A percentile compares a stretch with the other conserved stretches of the same genome.
Evolutionary conservation across 2,329 filamentous ascomycete genomes (phyloP).

Genomic region (Colletotrichum theobromicola): DNA sequence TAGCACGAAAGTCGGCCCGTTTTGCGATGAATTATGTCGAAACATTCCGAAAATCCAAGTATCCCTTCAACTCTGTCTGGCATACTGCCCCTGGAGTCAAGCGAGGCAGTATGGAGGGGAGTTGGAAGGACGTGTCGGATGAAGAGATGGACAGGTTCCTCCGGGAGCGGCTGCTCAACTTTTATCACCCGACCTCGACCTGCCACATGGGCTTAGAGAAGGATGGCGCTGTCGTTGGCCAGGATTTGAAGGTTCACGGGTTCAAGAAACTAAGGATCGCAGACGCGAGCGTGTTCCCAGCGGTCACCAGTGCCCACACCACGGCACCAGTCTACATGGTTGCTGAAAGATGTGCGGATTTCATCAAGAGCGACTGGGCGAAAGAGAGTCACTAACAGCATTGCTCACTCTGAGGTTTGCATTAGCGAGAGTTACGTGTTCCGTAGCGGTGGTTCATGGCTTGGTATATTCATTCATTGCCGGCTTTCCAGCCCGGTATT

Average conservation of each 20-base stretch:
- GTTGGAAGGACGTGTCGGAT: conserved; percentile 31
- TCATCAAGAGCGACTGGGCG: conserved; percentile 27
- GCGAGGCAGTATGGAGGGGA: neutral
- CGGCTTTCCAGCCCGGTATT: neutral
- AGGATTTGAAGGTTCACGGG: conserved; percentile 21
- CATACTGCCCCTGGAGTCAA: neutral
- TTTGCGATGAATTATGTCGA: conserved; percentile 35
- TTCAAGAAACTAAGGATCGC: conserved; percentile 25
- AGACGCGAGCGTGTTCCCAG: conserved; percentile 33
- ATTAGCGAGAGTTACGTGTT: neutral
- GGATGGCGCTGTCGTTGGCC: conserved; percentile 16
- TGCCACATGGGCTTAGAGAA: conserved; percentile 23
- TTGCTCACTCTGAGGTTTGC: neutral
- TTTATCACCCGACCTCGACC: conserved; percentile 14
- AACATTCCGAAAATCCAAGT: conserved; percentile 30
- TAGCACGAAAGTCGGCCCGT: conserved; percentile 30
- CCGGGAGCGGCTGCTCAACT: neutral
- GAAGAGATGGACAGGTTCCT: conserved; percentile 33
- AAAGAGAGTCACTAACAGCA: neutral
- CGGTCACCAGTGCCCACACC: conserved; percentile 30
- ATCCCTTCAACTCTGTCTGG: conserved; percentile 23
- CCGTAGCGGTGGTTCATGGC: neutral
- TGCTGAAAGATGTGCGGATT: conserved; percentile 34
- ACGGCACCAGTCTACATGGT: conserved; percentile 35
- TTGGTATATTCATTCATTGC: neutral